Conservation (phyloP, 345 rosid genomes). For the Eucalyptus lansdowneana region DNA sequence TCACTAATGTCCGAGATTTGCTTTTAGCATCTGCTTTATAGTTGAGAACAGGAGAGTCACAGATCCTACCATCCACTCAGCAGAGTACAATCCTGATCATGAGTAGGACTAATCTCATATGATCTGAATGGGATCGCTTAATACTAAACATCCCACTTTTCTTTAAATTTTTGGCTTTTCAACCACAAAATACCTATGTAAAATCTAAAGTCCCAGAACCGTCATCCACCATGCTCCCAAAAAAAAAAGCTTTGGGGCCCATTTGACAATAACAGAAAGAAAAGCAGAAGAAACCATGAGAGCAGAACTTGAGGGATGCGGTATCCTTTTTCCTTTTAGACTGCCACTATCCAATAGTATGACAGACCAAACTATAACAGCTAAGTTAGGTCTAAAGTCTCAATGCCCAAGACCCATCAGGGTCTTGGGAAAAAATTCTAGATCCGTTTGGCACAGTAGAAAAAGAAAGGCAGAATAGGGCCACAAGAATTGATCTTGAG, state of each 20-base stretch:
- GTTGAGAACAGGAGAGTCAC: not conserved
- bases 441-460: not conserved
- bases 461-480: not conserved
- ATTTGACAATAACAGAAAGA: not conserved
- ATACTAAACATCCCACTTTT: not conserved
- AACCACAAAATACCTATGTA: not conserved
- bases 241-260: not conserved
- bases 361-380: not conserved
- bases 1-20: not conserved
- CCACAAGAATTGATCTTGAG: not conserved
- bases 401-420: not conserved
- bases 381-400: not conserved
- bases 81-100: not conserved
- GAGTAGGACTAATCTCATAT: not conserved
- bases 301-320: not conserved
- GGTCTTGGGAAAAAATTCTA: not conserved
- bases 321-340: not conserved
- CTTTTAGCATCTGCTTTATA: not conserved
- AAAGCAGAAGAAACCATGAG: not conserved
- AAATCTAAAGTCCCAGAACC: not conserved
- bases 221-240: not conserved
- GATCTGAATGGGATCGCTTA: not conserved
- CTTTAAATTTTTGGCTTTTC: not conserved
- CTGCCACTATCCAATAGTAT: not conserved
- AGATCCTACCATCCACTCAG: not conserved